Conservation (phyloP, 1,139 yeast species). For the Blastobotrys arbuscula region DNA sequence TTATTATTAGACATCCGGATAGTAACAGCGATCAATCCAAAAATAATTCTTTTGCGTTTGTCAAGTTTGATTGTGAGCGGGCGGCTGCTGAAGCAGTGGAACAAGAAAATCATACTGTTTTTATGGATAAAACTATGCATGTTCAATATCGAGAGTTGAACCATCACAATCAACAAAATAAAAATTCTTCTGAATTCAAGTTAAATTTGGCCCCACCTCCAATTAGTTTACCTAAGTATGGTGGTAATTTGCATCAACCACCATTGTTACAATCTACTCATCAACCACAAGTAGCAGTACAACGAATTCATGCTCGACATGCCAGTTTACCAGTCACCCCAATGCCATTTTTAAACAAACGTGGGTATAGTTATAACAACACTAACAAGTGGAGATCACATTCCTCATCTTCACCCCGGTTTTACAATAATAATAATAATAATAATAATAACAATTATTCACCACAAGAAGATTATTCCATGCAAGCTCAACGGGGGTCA, state of each 20-base stretch:
- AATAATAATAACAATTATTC: neutral
- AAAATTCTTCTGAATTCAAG: slow-evolving; percentile 14
- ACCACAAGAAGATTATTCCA: slow-evolving; percentile 4
- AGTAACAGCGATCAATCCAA: slow-evolving; percentile 24
- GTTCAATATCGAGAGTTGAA: slow-evolving; percentile 68
- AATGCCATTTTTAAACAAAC: slow-evolving; percentile 4
- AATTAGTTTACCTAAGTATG: slow-evolving; percentile 19
- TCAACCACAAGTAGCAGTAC: neutral
- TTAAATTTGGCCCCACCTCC: slow-evolving; percentile 28
- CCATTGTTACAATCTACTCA: neutral
- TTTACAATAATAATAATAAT: neutral
- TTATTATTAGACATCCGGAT: slow-evolving; percentile 17
- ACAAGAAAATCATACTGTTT: slow-evolving; percentile 67
- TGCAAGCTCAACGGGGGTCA: slow-evolving; percentile 11
- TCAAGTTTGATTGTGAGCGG: slow-evolving; percentile 56
- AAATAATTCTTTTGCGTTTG: slow-evolving; percentile 62
- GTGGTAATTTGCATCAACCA: neutral
- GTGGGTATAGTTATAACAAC: neutral
- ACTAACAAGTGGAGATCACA: slow-evolving; percentile 2
- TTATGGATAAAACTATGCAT: slow-evolving; percentile 68
- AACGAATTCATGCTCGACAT: slow-evolving; percentile 10
- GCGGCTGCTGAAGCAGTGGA: slow-evolving; percentile 29
- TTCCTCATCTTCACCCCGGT: neutral
- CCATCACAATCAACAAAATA: slow-evolving; percentile 28
- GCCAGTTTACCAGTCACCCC: slow-evolving; percentile 14